Base-by-base conservation (phyloP, 1,284 basidiomycete species). In the Erythrobasidium hasegawianum region DNA sequence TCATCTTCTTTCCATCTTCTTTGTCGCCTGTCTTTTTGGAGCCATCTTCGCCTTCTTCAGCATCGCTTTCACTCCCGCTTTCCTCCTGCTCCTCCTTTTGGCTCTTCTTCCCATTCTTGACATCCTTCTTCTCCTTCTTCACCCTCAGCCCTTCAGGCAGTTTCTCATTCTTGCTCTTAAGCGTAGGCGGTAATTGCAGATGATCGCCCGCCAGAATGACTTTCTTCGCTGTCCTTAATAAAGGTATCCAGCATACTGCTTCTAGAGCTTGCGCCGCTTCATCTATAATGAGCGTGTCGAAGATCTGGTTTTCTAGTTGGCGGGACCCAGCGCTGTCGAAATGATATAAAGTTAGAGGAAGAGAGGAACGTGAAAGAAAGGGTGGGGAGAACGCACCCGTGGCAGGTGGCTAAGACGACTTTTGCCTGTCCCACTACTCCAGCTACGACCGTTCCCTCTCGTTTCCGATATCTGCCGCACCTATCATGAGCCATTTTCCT, bases 261-360 rank as follows among this genome's bases (percentile, higher is more conserved):
- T 97, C 94, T n/a, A 96, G 77, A 1, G 92, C 94, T 77, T 97
- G 95, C 0, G 94, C 97, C 0, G 92, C 91, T 79, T 97, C 95
- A 72, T 97, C 95, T 45, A 98, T 91, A 47, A 97, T 88, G 8
- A 93, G 86, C 0, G 92, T 86, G 75, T 97, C 95, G 73, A 97
- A 98, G 1, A 81, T 77, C 68, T 87, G 82, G 68, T 87, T 85
- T 43, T 83, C 83, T 9, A 95, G 78, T 72, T 91, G 90, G 33
- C 86, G 79, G 2, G 88, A 85, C 0, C 93, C 93, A 1, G 91
- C 84, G 2, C 68, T 70, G 55, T 56, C 20, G 16, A 9, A 20
- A 18, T 8, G 18, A 1, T 1, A 57, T 33, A 11, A 33, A 5
- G 33, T 33, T 33, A 16, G 10, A 45, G 13, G 1, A 24, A 54